A percentile compares a stretch with the other conserved stretches of the same genome.
These are phyloP conservation scores for Serpula lacrymans DNA, from an alignment of 768 basidiomycete species.

Conservation along the genomic window DNA sequence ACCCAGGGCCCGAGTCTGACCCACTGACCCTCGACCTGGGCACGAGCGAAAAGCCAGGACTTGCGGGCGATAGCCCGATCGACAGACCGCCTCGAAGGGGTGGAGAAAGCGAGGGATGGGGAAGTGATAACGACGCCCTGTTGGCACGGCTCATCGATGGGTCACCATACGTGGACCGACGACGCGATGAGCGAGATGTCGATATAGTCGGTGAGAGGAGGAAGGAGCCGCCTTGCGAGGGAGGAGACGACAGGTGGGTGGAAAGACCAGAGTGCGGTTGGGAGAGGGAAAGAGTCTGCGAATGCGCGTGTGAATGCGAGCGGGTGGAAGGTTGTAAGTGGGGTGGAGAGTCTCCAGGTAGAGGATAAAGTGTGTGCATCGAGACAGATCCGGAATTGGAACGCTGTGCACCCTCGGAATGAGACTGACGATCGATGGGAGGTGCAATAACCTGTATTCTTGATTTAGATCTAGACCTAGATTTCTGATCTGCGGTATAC, in stretches of 20 bases:
- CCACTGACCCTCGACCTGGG: conserved; percentile 42
- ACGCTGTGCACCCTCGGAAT: conserved; percentile 5
- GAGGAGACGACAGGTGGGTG: conserved; percentile 1
- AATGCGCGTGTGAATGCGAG: not conserved
- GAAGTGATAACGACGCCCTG: conserved; percentile 2
- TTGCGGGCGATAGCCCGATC: conserved; percentile 71
- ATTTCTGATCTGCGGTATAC: too few species aligned
- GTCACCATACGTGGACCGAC: not conserved
- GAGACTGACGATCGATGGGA: conserved; percentile 10
- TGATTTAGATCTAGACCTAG: not conserved
- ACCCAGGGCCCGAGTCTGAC: conserved; percentile 10
- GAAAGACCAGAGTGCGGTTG: not conserved
- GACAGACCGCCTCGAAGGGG: conserved; percentile 49
- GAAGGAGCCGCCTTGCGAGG: not conserved
- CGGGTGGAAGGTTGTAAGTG: not conserved
- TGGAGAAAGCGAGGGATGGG: conserved; percentile 10
- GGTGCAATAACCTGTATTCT: conserved; percentile 6
- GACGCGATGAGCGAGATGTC: conserved; percentile 1
- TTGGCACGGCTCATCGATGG: conserved; percentile 2
- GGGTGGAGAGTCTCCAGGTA: not conserved
- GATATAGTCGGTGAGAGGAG: conserved; percentile 2
- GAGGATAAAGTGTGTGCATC: conserved; percentile 1
- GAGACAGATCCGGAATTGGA: conserved; percentile 6
- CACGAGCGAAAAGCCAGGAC: conserved; percentile 73
- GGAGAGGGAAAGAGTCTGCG: not conserved